A percentile compares a stretch with the other conserved stretches of the same genome.
phyloP scores from a whole-genome alignment of 2,329 filamentous ascomycete genomes.

The Microsporum ferrugineum region DNA sequence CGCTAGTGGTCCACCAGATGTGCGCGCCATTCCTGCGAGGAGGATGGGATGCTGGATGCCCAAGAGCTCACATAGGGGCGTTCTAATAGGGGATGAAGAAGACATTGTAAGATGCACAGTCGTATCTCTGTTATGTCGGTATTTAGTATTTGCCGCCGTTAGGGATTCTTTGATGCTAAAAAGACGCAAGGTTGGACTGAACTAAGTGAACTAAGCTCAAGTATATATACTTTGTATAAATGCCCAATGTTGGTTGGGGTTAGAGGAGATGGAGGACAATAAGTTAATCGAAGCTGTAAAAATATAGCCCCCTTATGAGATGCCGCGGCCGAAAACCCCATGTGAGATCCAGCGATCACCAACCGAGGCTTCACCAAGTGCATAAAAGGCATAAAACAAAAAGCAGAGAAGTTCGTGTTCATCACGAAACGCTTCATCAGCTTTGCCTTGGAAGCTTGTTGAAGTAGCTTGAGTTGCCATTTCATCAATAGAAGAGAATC shows the following conservation, averaged over 20 bases:
- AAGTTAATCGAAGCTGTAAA: no score
- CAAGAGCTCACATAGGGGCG: constrained; percentile 66
- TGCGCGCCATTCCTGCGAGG: constrained; percentile 87
- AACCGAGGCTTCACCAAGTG: not conserved
- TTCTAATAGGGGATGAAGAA: constrained; percentile 47
- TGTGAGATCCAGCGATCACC: not conserved
- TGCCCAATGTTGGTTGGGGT: not conserved
- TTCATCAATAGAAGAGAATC: no score
- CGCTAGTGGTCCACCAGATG: constrained; percentile 64
- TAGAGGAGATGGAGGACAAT: not conserved
- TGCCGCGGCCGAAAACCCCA: not conserved
- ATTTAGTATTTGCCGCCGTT: not conserved
- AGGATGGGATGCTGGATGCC: constrained; percentile 80
- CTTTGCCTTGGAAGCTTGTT: no score
- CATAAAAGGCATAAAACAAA: not conserved
- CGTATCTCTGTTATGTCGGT: not conserved
- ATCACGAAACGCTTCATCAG: not conserved
- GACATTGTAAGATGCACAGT: constrained; percentile 14
- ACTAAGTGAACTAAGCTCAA: not conserved
- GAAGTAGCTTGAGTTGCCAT: no score
- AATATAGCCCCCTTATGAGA: not conserved
- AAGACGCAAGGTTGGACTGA: no score
- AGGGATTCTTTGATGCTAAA: no score
- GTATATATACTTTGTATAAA: not conserved
- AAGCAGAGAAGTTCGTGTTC: not conserved